phyloP scores from a whole-genome alignment of 139 green algal species.

The Penium margaritaceum region DNA sequence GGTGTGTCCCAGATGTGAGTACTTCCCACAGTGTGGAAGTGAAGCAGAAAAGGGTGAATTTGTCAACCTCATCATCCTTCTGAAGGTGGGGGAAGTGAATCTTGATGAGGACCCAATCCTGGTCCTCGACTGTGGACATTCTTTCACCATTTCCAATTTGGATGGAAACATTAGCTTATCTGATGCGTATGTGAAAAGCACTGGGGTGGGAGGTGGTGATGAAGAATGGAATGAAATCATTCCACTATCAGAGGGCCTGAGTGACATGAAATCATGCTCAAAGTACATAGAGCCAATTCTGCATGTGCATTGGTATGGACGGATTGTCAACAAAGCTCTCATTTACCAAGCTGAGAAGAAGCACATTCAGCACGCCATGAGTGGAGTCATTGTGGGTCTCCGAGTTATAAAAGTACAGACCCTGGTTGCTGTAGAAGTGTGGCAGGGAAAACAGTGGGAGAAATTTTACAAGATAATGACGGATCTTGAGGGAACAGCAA shows the following conservation, averaged over 20 bases:
- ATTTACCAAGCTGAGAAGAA: slow-evolving; percentile 43
- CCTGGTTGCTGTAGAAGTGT: too few relatives aligned
- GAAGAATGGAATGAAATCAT: too few relatives aligned
- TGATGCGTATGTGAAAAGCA: too few relatives aligned
- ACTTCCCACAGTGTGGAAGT: slow-evolving; percentile 38
- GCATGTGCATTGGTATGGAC: slow-evolving; percentile 36
- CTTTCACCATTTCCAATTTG: slow-evolving; percentile 36
- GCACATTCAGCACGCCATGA: slow-evolving; percentile 4
- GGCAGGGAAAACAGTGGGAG: too few relatives aligned
- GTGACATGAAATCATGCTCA: slow-evolving; percentile 35
- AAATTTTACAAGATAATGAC: too few relatives aligned
- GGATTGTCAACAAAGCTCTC: slow-evolving; percentile 41
- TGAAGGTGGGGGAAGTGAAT: slow-evolving; percentile 44
- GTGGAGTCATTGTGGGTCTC: too few relatives aligned
- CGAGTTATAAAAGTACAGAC: too few relatives aligned
- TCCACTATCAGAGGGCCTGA: too few relatives aligned
- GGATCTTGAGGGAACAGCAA: too few relatives aligned
- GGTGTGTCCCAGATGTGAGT: slow-evolving; percentile 39
- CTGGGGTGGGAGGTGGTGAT: too few relatives aligned
- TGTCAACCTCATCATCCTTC: slow-evolving; percentile 53
- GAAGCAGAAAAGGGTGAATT: slow-evolving; percentile 17
- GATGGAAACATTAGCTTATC: slow-evolving; percentile 24
- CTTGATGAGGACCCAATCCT: slow-evolving; percentile 55
- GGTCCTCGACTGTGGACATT: slow-evolving; percentile 57
- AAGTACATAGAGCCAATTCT: slow-evolving; percentile 35